Base-by-base conservation (phyloP, 495 filamentous ascomycete species). In the Penicillium desertorum region DNA sequence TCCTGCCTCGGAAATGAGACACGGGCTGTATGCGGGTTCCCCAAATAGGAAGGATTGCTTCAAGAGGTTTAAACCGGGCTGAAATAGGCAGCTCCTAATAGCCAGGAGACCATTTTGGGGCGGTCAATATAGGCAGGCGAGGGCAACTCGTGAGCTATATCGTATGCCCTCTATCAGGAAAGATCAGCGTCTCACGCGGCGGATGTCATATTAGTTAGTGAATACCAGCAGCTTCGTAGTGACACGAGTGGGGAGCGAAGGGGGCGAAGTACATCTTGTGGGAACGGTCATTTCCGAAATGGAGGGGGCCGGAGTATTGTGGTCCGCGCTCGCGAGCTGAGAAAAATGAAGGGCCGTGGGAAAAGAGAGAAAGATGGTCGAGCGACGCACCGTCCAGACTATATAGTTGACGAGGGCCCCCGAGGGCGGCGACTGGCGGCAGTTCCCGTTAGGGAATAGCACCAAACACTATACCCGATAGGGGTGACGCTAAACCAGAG, bases 361-460 rank as follows among this genome's bases (percentile, higher is more conserved):
- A 29, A 46, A 46, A 11, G 45, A 48, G 23, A 30, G 25, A 48
- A 20, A 23, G 17, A 17, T 44, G 9, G 42, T 48, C 25, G 25
- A 48, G 45, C 45, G 45, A 48, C 45, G 45, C 45, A 48, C 45
- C 45, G 45, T 16, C 29, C 4, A 32, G 45, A 48, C 17, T 32
- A 48, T 48, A 48, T 48, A 48, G 45, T 48, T 48, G 12, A 30
- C 23, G 23, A 30, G 25, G 45, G 45, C 14, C 14, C 45, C 14
- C 17, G 45, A 48, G 9, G 45, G 14, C 45, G 45, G 45, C 1
- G 45, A 48, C 1, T 7, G 14, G 45, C 45, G 45, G 45, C 25
- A 48, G 45, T 48, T 29, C 45, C 45, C 45, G n/a, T 48, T 48
- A 22, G 23, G 25, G 45, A 25, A 30, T 48, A 48, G 45, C 45